A percentile compares a stretch with the other conserved stretches of the same genome.
These are phyloP conservation scores for Cyclotella baltica DNA, from an alignment of 108 stramenopile genomes.

Conservation along the genomic window DNA sequence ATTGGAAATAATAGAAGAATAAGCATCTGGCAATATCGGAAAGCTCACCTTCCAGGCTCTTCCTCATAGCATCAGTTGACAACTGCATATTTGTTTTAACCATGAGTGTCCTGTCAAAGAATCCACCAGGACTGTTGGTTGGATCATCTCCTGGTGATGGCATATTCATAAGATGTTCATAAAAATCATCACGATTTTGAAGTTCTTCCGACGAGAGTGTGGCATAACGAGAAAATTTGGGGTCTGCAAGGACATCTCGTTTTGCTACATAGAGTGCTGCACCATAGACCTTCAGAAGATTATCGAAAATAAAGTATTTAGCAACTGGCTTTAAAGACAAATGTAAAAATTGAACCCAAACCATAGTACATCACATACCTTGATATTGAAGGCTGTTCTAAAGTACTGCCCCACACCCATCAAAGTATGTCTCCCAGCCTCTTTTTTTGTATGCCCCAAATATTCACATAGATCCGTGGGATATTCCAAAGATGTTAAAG, in stretches of 20 bases:
- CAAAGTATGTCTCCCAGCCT: slow-evolving; percentile 79
- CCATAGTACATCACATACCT: slow-evolving; percentile 50
- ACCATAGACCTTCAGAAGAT: slow-evolving; percentile 72
- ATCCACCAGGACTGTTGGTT: slow-evolving; percentile 49
- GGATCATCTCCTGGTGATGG: slow-evolving; percentile 46
- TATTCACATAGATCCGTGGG: slow-evolving; percentile 77
- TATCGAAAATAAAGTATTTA: neutral
- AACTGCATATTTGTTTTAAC: slow-evolving; percentile 92
- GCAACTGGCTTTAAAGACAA: neutral
- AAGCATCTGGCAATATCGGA: neutral
- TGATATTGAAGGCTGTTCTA: slow-evolving; percentile 80
- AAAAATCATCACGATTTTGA: slow-evolving; percentile 73
- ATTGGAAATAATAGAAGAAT: neutral
- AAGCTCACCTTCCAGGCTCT: slow-evolving; percentile 59
- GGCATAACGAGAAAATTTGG: slow-evolving; percentile 70
- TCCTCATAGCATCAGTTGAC: slow-evolving; percentile 81
- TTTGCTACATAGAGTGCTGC: slow-evolving; percentile 85
- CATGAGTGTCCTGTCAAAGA: slow-evolving; percentile 81
- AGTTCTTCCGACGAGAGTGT: slow-evolving; percentile 71
- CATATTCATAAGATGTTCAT: slow-evolving; percentile 70
- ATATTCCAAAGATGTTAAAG: slow-evolving; percentile 74
- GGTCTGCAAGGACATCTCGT: slow-evolving; percentile 80
- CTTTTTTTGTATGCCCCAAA: slow-evolving; percentile 75
- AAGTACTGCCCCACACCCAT: slow-evolving; percentile 88
- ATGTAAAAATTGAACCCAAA: neutral